A percentile compares a stretch with the other conserved stretches of the same genome.
These are phyloP conservation scores for Zasmidium angulare DNA, from an alignment of 2,329 filamentous ascomycete species.

Conservation along the genomic window DNA sequence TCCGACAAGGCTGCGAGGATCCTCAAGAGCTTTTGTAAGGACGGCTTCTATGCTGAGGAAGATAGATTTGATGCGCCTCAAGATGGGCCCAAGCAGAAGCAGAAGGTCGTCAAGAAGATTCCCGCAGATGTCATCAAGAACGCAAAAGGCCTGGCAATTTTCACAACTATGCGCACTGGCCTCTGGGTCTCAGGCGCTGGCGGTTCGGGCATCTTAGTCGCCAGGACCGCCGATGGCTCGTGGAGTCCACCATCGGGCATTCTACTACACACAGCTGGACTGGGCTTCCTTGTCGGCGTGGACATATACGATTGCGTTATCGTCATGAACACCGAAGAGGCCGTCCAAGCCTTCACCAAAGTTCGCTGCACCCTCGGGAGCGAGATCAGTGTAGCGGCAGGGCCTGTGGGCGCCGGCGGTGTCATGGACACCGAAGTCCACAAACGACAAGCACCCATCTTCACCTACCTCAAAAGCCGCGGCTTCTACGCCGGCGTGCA, in stretches of 20 bases:
- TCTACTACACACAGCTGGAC: slow-evolving; percentile 80
- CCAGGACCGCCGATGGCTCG: slow-evolving; percentile 76
- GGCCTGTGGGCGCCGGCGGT: slow-evolving; percentile 75
- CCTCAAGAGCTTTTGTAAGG: slow-evolving; percentile 83
- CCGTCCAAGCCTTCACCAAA: slow-evolving; percentile 79
- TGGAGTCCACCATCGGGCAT: slow-evolving; percentile 93
- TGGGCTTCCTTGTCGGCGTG: slow-evolving; percentile 87
- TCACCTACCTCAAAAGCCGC: slow-evolving; percentile 84
- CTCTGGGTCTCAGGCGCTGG: slow-evolving; percentile 89
- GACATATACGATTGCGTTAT: slow-evolving; percentile 96
- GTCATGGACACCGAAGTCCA: slow-evolving; percentile 68
- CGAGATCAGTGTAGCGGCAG: slow-evolving; percentile 73
- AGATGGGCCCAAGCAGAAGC: slow-evolving; percentile 59
- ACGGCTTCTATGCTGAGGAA: slow-evolving; percentile 67
- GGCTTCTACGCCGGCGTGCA: slow-evolving; percentile 86
- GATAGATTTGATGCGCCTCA: slow-evolving; percentile 39
- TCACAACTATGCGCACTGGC: slow-evolving; percentile 92
- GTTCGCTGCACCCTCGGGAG: slow-evolving; percentile 77
- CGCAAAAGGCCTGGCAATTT: slow-evolving; percentile 86
- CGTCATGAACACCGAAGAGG: slow-evolving; percentile 83
- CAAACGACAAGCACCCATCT: slow-evolving; percentile 69
- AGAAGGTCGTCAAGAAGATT: slow-evolving; percentile 75
- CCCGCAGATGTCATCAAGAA: slow-evolving; percentile 80
- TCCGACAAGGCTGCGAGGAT: slow-evolving; percentile 90
- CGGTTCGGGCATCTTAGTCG: slow-evolving; percentile 83